These are phyloP conservation scores for Ceratonia siliqua DNA, from an alignment of 306 rosid genomes.

Conservation along the genomic window DNA sequence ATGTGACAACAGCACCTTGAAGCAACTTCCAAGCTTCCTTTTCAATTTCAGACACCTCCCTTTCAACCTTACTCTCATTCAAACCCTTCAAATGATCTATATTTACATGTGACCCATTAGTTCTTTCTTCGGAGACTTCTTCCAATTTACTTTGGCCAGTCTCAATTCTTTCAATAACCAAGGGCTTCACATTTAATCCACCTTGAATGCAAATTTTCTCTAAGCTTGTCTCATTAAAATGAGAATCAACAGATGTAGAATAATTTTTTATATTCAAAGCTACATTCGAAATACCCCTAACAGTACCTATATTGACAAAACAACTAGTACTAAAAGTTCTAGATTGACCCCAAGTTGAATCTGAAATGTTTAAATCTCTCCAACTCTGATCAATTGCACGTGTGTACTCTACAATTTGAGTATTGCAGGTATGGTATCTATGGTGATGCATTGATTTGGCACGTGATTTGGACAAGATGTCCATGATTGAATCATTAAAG, in stretches of 20 bases:
- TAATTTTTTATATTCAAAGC: conserved; percentile 70
- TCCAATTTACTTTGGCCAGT: conserved; percentile 43
- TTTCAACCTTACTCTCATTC: conserved; percentile 51
- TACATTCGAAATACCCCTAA: conserved; percentile 52
- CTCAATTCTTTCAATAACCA: conserved; percentile 51
- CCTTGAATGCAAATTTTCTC: conserved; percentile 75
- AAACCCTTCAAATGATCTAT: conserved; percentile 50
- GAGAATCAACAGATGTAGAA: conserved; percentile 72
- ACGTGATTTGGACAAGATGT: conserved; percentile 39
- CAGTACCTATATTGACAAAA: conserved; percentile 38
- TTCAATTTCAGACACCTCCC: conserved; percentile 59
- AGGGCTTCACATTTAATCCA: conserved; percentile 64
- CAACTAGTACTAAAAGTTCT: conserved; percentile 40
- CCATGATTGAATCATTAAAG: conserved; percentile 31
- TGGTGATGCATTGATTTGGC: conserved; percentile 22
- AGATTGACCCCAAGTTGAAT: conserved; percentile 51
- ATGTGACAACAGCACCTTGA: conserved; percentile 61
- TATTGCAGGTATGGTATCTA: conserved; percentile 37
- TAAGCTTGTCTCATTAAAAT: conserved; percentile 60
- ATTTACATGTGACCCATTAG: conserved; percentile 36
- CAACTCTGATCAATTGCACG: conserved; percentile 48
- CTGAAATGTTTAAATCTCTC: conserved; percentile 53
- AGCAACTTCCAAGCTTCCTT: conserved; percentile 85
- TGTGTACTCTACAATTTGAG: conserved; percentile 45
- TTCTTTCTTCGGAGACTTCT: conserved; percentile 45